Percentiles rank a stretch among this genome's conserved stretches.
These are phyloP conservation scores for Allomyces macrogynus DNA, from an alignment of 192 early-diverging fungal genomes.

Conservation along the genomic window DNA sequence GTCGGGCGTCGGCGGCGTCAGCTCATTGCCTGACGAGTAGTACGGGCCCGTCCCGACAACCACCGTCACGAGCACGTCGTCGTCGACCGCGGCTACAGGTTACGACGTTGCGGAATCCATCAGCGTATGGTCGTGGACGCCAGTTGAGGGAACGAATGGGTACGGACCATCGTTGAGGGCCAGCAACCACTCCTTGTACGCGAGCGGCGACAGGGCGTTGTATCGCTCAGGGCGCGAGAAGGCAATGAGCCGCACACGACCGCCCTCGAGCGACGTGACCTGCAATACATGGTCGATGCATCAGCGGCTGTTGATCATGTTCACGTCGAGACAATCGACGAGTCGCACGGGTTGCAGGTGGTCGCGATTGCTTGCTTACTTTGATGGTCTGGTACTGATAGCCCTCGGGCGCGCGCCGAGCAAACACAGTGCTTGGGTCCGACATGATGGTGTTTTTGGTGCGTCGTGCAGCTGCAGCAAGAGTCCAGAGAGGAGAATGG, in stretches of 20 bases:
- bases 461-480: no score
- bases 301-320: no score
- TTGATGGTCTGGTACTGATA: no score
- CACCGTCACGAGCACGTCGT: slow-evolving; percentile 30
- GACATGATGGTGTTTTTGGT: no score
- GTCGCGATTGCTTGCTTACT: no score
- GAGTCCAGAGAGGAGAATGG: no score
- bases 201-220: slow-evolving; percentile 33
- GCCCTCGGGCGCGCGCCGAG: no score
- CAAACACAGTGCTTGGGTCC: no score
- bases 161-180: slow-evolving; percentile 20
- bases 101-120: slow-evolving; percentile 22
- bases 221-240: slow-evolving; percentile 38
- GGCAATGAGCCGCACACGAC: slow-evolving; percentile 34
- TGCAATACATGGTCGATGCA: background rate
- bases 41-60: slow-evolving; percentile 44
- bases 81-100: slow-evolving; percentile 15
- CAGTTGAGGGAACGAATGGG: slow-evolving; percentile 36
- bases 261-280: background rate
- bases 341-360: no score
- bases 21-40: slow-evolving; percentile 42
- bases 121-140: slow-evolving; percentile 37
- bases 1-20: slow-evolving; percentile 9
- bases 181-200: slow-evolving; percentile 23
- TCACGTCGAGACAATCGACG: no score